Evolutionary conservation across 2,329 filamentous ascomycete genomes (phyloP).

Genomic region (Dichotomopilus funicola): DNA sequence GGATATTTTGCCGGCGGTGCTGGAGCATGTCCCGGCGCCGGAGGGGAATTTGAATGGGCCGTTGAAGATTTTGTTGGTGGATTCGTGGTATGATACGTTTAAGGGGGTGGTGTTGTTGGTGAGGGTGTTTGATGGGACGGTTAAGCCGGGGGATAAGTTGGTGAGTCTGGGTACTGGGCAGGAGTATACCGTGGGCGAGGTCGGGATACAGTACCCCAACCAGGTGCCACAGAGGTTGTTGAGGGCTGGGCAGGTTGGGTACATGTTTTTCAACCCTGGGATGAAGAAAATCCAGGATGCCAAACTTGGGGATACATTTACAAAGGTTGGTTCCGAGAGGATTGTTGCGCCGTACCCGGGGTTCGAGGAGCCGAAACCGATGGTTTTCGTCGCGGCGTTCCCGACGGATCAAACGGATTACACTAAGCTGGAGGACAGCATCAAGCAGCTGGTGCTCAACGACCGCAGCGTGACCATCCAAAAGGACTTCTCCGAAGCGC

Average conservation of each 20-base stretch:
- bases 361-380: conserved; percentile 95
- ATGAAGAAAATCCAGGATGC: conserved; percentile 97
- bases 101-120: conserved; percentile 89
- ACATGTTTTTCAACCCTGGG: conserved; percentile 94
- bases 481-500: conserved; percentile 88
- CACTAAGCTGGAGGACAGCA: conserved; percentile 82
- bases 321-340: conserved; percentile 68
- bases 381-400: conserved; percentile 98
- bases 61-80: conserved; percentile 79
- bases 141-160: conserved; percentile 79
- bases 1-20: conserved; percentile 74
- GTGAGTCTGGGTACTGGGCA: conserved; percentile 80
- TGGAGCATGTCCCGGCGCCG: conserved; percentile 78
- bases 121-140: conserved; percentile 79
- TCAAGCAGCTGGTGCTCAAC: conserved; percentile 87
- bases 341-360: conserved; percentile 76
- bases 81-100: conserved; percentile 98
- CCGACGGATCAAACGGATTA: conserved; percentile 88
- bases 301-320: conserved; percentile 93
- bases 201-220: conserved; percentile 91
- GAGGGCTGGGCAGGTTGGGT: conserved; percentile 89
- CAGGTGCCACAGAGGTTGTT: conserved; percentile 74
- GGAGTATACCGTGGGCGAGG: conserved; percentile 90
- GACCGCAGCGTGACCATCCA: conserved; percentile 90
- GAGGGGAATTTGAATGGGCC: conserved; percentile 66